phyloP scores from a whole-genome alignment of 2,329 filamentous ascomycete genomes.

The Sarocladium brachiariae region DNA sequence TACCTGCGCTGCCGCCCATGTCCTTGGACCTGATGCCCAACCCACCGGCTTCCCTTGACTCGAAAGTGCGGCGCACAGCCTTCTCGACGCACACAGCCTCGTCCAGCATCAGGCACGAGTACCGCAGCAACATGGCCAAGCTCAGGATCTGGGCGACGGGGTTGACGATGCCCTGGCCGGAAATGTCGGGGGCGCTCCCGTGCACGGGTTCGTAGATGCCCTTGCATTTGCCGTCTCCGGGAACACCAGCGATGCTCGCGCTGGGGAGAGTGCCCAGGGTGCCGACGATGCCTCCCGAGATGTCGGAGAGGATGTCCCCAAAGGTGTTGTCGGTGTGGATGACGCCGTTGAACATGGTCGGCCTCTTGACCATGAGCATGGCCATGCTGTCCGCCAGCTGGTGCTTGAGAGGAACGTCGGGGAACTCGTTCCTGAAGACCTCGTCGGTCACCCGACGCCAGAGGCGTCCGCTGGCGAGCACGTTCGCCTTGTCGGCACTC shows the following conservation, averaged over 20 bases:
- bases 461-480: conserved; percentile 41
- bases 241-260: conserved; percentile 36
- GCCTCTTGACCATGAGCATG: conserved; percentile 40
- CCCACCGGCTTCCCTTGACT: conserved; percentile 34
- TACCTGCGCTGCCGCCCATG: conserved; percentile 57
- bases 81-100: conserved; percentile 58
- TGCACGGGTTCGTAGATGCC: conserved; percentile 76
- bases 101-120: conserved; percentile 56
- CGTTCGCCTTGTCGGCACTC: conserved; percentile 46
- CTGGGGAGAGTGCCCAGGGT: conserved; percentile 38
- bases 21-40: conserved; percentile 55
- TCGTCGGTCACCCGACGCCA: conserved; percentile 38
- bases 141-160: conserved; percentile 66
- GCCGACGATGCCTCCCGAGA: conserved; percentile 38
- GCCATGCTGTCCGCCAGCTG: conserved; percentile 42
- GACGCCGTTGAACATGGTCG: conserved; percentile 39
- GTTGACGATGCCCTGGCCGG: conserved; percentile 65
- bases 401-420: conserved; percentile 34
- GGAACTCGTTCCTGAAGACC: conserved; percentile 34
- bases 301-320: conserved; percentile 40
- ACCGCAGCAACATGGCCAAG: conserved; percentile 68
- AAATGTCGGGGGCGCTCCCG: conserved; percentile 66
- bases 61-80: conserved; percentile 57
- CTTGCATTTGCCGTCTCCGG: conserved; percentile 39
- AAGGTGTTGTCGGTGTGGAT: conserved; percentile 42